phyloP scores from a whole-genome alignment of 768 basidiomycete species.

The Lyophyllum decastes region DNA sequence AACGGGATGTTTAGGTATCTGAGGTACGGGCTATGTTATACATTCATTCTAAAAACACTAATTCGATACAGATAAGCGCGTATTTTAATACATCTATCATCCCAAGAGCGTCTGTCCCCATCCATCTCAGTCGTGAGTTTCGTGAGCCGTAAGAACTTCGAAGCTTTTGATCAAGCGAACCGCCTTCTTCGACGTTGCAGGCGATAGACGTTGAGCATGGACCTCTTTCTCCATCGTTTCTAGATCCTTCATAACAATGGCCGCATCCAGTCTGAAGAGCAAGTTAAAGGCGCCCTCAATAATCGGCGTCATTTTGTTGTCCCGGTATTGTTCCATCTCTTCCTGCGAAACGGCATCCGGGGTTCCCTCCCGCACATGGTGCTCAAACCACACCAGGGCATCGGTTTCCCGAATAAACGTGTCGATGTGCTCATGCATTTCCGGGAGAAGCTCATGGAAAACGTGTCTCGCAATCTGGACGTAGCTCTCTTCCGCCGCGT shows the following conservation, averaged over 20 bases:
- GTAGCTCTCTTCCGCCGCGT: not conserved
- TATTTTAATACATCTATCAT: not conserved
- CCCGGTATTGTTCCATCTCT: conserved; percentile 1
- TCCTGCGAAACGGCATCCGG: not conserved
- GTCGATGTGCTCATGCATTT: conserved; percentile 7
- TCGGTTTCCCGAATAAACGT: conserved; percentile 8
- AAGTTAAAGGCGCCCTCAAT: not conserved
- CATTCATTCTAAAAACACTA: not conserved
- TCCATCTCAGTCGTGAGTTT: not conserved
- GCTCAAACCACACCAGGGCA: conserved; percentile 9
- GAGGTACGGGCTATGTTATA: not conserved
- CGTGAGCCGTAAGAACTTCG: not conserved
- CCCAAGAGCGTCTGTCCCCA: not conserved
- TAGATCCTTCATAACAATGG: conserved; percentile 1
- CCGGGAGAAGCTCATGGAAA: conserved; percentile 1
- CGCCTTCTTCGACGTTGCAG: not conserved
- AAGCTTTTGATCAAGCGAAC: not conserved
- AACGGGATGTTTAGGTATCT: too few relatives aligned
- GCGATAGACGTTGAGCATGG: not conserved
- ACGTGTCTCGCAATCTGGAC: not conserved
- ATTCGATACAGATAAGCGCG: not conserved
- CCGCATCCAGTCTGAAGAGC: not conserved
- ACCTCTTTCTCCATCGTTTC: not conserved
- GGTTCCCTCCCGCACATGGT: conserved; percentile 1
- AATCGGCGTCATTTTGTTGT: not conserved